Percentiles rank a stretch among this genome's conserved stretches.
These are phyloP conservation scores for Fusarium succisae DNA, from an alignment of 2,329 filamentous ascomycete genomes.

Conservation along the genomic window DNA sequence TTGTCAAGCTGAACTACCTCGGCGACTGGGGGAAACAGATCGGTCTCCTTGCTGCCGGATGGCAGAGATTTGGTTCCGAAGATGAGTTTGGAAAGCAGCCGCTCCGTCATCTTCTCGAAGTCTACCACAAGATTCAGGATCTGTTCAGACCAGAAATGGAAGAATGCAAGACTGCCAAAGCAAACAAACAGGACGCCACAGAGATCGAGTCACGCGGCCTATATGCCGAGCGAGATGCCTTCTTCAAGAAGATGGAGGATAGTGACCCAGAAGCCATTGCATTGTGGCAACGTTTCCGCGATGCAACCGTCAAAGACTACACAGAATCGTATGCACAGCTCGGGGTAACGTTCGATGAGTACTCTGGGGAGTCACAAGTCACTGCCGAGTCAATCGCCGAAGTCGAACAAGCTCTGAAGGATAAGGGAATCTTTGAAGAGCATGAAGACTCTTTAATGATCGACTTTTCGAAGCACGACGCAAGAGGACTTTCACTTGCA, in stretches of 20 bases:
- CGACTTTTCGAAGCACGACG: conserved; percentile 76
- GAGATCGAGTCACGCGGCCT: conserved; percentile 52
- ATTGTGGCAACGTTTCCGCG: conserved; percentile 64
- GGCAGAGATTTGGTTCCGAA: conserved; percentile 72
- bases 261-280: conserved; percentile 62
- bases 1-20: conserved; percentile 75
- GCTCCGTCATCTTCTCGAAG: conserved; percentile 73
- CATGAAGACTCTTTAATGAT: conserved; percentile 74
- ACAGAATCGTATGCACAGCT: conserved; percentile 63
- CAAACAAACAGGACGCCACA: conserved; percentile 50
- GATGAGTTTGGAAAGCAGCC: conserved; percentile 70
- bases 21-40: conserved; percentile 80
- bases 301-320: conserved; percentile 64
- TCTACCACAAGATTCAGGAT: conserved; percentile 73
- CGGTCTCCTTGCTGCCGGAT: conserved; percentile 71
- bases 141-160: conserved; percentile 71
- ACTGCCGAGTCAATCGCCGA: conserved; percentile 61
- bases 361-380: conserved; percentile 73
- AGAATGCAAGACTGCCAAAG: conserved; percentile 58
- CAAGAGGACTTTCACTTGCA: conserved; percentile 74
- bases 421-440: conserved; percentile 69
- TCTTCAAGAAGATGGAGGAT: conserved; percentile 68
- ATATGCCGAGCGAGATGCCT: conserved; percentile 61
- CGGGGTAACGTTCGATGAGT: conserved; percentile 66
- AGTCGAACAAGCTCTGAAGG: conserved; percentile 67